Conservation (phyloP, 2,329 filamentous ascomycete species). For the Aspergillus ochraceus region DNA sequence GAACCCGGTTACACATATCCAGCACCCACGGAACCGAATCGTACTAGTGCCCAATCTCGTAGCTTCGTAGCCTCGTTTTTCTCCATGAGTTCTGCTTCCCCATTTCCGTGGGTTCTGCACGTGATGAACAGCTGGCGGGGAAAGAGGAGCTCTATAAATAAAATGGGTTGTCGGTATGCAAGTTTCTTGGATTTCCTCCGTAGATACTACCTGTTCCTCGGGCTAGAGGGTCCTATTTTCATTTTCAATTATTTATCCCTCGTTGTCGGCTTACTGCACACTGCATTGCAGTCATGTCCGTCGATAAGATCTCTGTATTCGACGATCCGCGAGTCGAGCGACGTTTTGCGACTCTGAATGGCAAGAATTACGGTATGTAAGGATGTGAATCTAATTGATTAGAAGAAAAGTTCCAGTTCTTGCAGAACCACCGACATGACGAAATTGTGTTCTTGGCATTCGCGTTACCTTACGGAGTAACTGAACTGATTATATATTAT, state of each 20-base stretch:
- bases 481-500: slow-evolving; percentile 13
- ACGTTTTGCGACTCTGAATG: slow-evolving; percentile 64
- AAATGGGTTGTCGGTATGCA: slow-evolving; percentile 10
- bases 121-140: slow-evolving; percentile 20
- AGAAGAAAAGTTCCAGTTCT: background rate
- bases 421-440: no score
- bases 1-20: background rate
- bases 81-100: background rate
- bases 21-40: background rate
- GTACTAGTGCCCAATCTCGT: slow-evolving; percentile 5
- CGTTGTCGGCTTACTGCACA: background rate
- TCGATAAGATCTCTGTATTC: slow-evolving; percentile 62
- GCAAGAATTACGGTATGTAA: slow-evolving; percentile 63
- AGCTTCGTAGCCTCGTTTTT: slow-evolving; percentile 11
- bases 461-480: background rate
- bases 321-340: slow-evolving; percentile 67
- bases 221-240: background rate
- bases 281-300: slow-evolving; percentile 42
- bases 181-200: background rate
- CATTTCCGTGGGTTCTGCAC: slow-evolving; percentile 14
- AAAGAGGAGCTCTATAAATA: slow-evolving; percentile 11
- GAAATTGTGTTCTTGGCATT: background rate
- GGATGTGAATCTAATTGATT: no score
- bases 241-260: background rate
- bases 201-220: no score